Evolutionary conservation across 768 basidiomycete species (phyloP).

Genomic region (Trametopsis cervina): DNA sequence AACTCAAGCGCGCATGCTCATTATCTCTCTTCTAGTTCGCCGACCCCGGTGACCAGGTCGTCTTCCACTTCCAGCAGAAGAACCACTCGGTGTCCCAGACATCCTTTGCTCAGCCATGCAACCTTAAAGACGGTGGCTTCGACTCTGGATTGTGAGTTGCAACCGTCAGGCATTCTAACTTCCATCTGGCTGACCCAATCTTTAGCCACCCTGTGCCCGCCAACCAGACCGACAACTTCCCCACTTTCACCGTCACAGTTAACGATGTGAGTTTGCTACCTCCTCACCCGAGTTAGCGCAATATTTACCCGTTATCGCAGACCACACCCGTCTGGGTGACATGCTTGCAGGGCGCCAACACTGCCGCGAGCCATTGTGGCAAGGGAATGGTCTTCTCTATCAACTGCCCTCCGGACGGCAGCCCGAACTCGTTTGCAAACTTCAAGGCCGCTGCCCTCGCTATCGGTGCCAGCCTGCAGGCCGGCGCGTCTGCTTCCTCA

Average conservation of each 20-base stretch:
- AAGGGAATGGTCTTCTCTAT: conserved; percentile 62
- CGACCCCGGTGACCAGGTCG: conserved; percentile 47
- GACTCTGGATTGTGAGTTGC: conserved; percentile 49
- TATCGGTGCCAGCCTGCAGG: conserved; percentile 42
- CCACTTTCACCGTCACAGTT: conserved; percentile 40
- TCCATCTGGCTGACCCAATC: conserved; percentile 2
- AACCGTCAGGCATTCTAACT: neutral
- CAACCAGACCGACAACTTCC: conserved; percentile 40
- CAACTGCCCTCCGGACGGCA: conserved; percentile 50
- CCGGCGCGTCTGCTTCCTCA: conserved; percentile 32
- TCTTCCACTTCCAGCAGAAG: conserved; percentile 53
- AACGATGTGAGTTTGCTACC: conserved; percentile 26
- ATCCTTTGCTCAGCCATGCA: conserved; percentile 41
- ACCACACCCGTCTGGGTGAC: conserved; percentile 54
- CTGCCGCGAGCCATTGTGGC: conserved; percentile 51
- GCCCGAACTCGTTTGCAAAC: conserved; percentile 52
- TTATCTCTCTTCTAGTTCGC: conserved; percentile 30
- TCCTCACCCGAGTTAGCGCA: neutral
- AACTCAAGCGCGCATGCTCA: no score
- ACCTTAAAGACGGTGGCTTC: conserved; percentile 42
- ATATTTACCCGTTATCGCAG: no score
- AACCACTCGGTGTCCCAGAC: conserved; percentile 35
- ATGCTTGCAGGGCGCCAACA: conserved; percentile 46
- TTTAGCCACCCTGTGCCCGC: conserved; percentile 45
- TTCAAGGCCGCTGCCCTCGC: conserved; percentile 54